Evolutionary conservation across 2,329 filamentous ascomycete genomes (phyloP).

Genomic region (Colletotrichum sansevieriae): DNA sequence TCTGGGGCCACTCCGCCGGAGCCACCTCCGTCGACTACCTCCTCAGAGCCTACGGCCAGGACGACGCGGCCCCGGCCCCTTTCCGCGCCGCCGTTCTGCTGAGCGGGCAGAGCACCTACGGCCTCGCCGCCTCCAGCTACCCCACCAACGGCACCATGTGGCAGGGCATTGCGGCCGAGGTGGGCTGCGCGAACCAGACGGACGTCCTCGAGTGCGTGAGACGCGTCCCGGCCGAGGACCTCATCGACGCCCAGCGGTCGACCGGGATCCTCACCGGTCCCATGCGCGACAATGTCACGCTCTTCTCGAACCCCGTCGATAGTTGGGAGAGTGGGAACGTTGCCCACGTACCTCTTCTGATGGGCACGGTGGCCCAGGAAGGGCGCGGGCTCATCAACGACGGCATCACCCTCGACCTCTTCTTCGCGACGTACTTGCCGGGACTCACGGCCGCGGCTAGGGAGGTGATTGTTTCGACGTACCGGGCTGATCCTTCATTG

Average conservation of each 20-base stretch:
- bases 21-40: constrained; percentile 46
- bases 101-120: constrained; percentile 48
- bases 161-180: constrained; percentile 34
- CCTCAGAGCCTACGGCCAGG: constrained; percentile 42
- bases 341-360: constrained; percentile 45
- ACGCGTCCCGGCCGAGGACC: constrained; percentile 1
- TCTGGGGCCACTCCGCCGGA: constrained; percentile 51
- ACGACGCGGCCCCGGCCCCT: constrained; percentile 22
- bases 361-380: constrained; percentile 43
- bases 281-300: constrained; percentile 42
- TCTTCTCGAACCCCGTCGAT: constrained; percentile 37
- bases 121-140: constrained; percentile 37
- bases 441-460: background rate
- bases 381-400: constrained; percentile 42
- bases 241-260: constrained; percentile 41
- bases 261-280: constrained; percentile 35
- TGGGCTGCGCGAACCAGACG: constrained; percentile 38
- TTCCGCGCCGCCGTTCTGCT: constrained; percentile 48
- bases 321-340: constrained; percentile 44
- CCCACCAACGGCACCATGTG: constrained; percentile 37
- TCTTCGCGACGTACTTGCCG: constrained; percentile 43
- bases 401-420: constrained; percentile 43
- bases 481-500: constrained; percentile 36
- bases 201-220: constrained; percentile 5
- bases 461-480: constrained; percentile 41